phyloP scores from a whole-genome alignment of 2,329 filamentous ascomycete genomes.

The Pestalotiopsis sp. region DNA sequence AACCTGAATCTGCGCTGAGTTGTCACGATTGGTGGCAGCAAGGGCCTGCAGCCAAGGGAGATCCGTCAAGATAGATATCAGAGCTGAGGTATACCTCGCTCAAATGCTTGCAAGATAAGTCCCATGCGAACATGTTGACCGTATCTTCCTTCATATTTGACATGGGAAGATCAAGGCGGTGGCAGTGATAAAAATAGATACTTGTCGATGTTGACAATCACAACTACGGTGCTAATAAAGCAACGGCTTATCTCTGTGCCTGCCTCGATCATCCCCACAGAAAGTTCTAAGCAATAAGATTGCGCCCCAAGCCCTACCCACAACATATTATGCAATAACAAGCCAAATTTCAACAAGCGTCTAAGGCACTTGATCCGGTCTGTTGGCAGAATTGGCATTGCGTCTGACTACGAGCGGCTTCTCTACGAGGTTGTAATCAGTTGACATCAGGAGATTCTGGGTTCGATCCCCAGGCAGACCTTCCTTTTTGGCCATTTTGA shows the following conservation, averaged over 20 bases:
- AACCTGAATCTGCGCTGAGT: neutral
- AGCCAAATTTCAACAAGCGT: neutral
- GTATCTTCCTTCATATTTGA: no score
- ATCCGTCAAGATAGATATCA: neutral
- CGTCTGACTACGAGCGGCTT: neutral
- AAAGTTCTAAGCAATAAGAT: no score
- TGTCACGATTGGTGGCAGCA: neutral
- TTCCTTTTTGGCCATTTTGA: neutral
- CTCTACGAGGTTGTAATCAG: neutral
- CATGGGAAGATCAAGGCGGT: no score
- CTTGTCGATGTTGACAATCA: no score
- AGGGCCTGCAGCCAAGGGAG: neutral
- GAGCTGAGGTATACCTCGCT: neutral
- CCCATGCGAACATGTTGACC: no score
- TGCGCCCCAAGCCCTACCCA: no score
- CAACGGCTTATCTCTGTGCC: no score
- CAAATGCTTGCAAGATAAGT: neutral
- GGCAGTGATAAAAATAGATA: no score
- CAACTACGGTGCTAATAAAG: no score
- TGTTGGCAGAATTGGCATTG: neutral
- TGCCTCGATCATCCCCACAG: no score
- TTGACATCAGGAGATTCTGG: neutral
- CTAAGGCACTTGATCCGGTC: neutral
- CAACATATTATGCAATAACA: neutral
- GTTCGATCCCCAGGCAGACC: neutral